These are phyloP conservation scores for Bretziella fagacearum DNA, from an alignment of 2,329 filamentous ascomycete genomes.

Conservation along the genomic window DNA sequence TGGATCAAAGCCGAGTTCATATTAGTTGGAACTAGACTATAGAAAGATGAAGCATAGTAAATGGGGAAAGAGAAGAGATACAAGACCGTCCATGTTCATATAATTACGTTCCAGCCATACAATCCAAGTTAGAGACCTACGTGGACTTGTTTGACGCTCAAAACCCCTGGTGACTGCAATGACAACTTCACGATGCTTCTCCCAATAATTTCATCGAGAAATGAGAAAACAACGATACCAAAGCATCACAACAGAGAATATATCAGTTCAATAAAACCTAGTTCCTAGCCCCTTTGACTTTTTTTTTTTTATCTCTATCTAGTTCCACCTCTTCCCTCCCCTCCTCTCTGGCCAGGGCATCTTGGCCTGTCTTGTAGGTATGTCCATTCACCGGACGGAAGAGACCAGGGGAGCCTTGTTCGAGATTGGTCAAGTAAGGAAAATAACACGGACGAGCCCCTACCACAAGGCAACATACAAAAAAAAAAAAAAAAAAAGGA, in stretches of 20 bases:
- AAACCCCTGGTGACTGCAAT: too few species aligned
- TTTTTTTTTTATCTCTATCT: background rate
- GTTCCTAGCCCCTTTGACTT: too few species aligned
- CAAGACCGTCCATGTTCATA: too few species aligned
- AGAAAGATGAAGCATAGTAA: too few species aligned
- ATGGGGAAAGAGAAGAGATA: too few species aligned
- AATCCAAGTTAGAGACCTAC: too few species aligned
- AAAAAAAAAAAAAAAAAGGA: background rate
- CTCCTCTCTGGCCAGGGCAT: background rate
- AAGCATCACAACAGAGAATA: background rate
- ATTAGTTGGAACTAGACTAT: too few species aligned
- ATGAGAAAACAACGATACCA: background rate
- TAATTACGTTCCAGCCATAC: too few species aligned
- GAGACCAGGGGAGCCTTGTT: background rate
- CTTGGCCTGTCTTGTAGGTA: background rate
- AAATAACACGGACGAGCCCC: background rate
- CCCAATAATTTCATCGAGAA: background rate
- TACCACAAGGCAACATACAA: background rate
- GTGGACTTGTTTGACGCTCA: too few species aligned
- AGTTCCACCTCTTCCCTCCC: background rate
- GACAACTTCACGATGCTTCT: background rate
- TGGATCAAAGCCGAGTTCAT: too few species aligned
- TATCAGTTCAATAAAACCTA: background rate
- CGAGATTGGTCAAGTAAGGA: background rate
- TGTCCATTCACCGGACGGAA: conserved; percentile 5